Evolutionary conservation across 2,329 filamentous ascomycete genomes (phyloP), one percentile per base, ranked within the genome.

Genomic region (Dothistroma pini): DNA sequence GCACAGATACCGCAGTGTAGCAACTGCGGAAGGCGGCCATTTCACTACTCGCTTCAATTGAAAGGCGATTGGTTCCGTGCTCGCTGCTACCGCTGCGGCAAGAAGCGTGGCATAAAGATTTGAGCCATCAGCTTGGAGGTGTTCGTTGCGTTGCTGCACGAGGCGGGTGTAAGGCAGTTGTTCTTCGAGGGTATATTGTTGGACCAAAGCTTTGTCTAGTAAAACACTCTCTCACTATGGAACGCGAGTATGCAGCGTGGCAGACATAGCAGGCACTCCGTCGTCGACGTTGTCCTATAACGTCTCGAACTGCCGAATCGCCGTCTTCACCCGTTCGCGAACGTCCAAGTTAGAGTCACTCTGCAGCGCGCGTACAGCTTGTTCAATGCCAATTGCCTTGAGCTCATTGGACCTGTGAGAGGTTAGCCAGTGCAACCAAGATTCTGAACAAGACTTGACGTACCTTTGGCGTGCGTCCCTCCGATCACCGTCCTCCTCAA

Each of bases 311-410:
- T 93, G 86, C 78, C 87, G 87, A 12, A 89, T 76, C 0, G 91
- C 92, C 49, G 86, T 88, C 78, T 93, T 96, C 1, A 90, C 91
- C 64, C 91, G 80, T 78, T 97, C 91, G 56, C 89, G 81, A 22
- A 96, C 89, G 74, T 96, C 91, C 60, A 95, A 75, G 70, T 96
- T 91, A 1, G 80, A 75, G 75, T 97, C 93, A 14, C 68, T 63
- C 48, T 63, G 60, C 54, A 75, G 56, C 22, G 57, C 66, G 41
- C 69, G 66, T 12, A 75, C 71, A 16, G 68, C 70, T 29, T 66
- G 63, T 59, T 75, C 74, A 47, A 63, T 84, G 76, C 71, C 85
- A 77, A 71, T 91, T 57, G 88, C 78, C 72, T 86, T 84, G 50
- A 99, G 80, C 71, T 89, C 87, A 12, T 78, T 74, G 0, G 87